phyloP scores from a whole-genome alignment of 495 filamentous ascomycete genomes.

The Podospora pseudoanserina region DNA sequence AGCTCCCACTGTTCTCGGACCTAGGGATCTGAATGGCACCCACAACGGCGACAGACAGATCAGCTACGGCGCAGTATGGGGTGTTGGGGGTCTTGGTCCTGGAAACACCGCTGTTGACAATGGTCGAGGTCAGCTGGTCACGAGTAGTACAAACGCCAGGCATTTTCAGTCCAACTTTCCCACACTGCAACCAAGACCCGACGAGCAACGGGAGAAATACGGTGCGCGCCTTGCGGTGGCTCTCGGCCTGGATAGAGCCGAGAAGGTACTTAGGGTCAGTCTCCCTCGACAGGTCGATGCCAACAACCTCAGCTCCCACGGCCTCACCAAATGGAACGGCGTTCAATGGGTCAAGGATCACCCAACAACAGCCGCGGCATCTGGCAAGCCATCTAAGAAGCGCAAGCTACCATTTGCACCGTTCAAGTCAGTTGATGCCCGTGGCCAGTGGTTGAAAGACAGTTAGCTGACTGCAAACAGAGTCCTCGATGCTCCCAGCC shows the following conservation, averaged over 20 bases:
- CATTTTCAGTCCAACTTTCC: constrained; percentile 70
- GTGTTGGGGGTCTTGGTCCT: constrained; percentile 64
- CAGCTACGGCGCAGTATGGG: constrained; percentile 75
- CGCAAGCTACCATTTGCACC: constrained; percentile 60
- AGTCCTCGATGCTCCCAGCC: constrained; percentile 81
- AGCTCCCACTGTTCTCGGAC: constrained; percentile 35
- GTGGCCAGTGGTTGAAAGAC: constrained; percentile 7
- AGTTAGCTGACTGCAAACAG: constrained; percentile 31
- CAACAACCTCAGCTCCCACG: background rate
- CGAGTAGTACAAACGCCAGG: constrained; percentile 70
- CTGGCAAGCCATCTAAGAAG: background rate
- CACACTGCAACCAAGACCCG: constrained; percentile 37
- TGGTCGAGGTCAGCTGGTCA: constrained; percentile 59
- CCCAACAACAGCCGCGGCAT: background rate
- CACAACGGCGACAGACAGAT: constrained; percentile 38
- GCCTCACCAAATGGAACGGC: constrained; percentile 49
- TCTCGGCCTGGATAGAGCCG: constrained; percentile 70
- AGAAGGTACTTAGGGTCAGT: constrained; percentile 53
- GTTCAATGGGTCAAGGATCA: constrained; percentile 54
- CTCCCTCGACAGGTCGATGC: constrained; percentile 23
- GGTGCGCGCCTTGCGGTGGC: constrained; percentile 77
- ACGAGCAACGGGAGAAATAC: constrained; percentile 63
- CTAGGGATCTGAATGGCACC: constrained; percentile 26
- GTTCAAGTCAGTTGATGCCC: constrained; percentile 60
- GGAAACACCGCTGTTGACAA: constrained; percentile 53